Base-by-base conservation (phyloP, 108 stramenopile species). In the Hondaea fermentalgiana region DNA sequence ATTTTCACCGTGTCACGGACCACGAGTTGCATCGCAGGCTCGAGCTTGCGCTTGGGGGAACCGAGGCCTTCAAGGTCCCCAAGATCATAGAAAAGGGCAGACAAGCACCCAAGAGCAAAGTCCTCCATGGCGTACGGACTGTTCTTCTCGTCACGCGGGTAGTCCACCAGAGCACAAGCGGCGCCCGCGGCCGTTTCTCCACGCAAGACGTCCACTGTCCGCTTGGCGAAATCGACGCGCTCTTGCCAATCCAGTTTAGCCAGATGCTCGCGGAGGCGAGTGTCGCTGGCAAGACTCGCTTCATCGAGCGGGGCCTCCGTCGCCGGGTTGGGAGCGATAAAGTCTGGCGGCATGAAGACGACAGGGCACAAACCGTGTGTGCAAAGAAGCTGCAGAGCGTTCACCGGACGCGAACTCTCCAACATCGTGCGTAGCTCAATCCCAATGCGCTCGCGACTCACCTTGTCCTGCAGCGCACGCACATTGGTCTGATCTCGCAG, bases 351-450 rank as follows among this genome's bases (percentile, higher is more conserved):
- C 83, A 12, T n/a, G 5, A 89, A 51, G n/a, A 89, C 90, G 44
- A 72, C 42, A 25, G 44, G 21, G 57, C 87, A 55, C 17, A 59
- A 8, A 17, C 57, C 47, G 17, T 47, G 5, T 25, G 57, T 57
- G 43, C 44, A 47, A 19, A 88, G 59, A 28, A 72, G 21, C 23
- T 88, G 88, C 5, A 72, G 43, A 28, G 88, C 55, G 3, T 69
- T 19, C 21, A 49, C n/a, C 5, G 88, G 88, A 42, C 95, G 96
- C 23, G 29, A 5, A 16, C 96, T 94, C 25, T 94, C 92, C 5
- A 97, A 89, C 96, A 96, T 96, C 23, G 95, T 96, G 88, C 96
- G 95, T 55, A 97, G 87, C 90, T 98, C 97, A 87, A 96, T 96
- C 35, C 96, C 96, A 3, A 98, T 72, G 21, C 97, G 93, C 94